Evolutionary conservation across 1,284 basidiomycete genomes (phyloP), one percentile per base, ranked within the genome.

Genomic region (Amylostereum areolatum): DNA sequence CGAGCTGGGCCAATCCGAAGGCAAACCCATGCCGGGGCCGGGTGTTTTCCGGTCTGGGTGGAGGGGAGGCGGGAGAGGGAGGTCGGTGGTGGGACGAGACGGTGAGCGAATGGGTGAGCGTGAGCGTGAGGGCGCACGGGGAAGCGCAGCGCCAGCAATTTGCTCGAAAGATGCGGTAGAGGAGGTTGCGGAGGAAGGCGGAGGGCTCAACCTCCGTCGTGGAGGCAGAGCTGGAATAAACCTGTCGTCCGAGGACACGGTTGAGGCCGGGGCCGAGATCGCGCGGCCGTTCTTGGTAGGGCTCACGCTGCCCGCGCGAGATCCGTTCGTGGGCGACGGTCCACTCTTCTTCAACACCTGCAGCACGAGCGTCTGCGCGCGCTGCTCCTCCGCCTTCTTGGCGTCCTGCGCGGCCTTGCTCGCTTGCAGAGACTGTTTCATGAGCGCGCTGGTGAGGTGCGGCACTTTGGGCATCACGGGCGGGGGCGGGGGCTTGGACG

Each of bases 31-130:
- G 27, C 51, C 51, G 44, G 43, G 31, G 18, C 28, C 24, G 3
- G 58, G 52, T 0, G 66, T 57, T 50, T 77, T 75, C 30, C 79
- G 73, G 53, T 77, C 75, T 0, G 84, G 83, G 59, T 86, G 84
- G 4, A 63, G 76, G 0, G 81, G 81, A 0, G 81, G 79, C 0
- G 72, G 62, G 7, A 59, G 50, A 5, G 57, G 60, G 6, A 64
- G 64, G n/a, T 64, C 62, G 9, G 58, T 59, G 33, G 57, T 53
- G 18, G 56, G 56, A n/a, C 54, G 52, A 12, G 56, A 53, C 5
- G 53, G 57, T 3, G 52, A 56, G 33, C 40, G 43, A 35, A 53
- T 53, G 11, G 41, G 53, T 18, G 47, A 46, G 24, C 33, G 48
- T 18, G 57, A 27, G 45, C 27, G 5, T 8, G 50, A 52, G 32